phyloP scores from a whole-genome alignment of 2,329 filamentous ascomycete genomes.

The Daldinia sp. region DNA sequence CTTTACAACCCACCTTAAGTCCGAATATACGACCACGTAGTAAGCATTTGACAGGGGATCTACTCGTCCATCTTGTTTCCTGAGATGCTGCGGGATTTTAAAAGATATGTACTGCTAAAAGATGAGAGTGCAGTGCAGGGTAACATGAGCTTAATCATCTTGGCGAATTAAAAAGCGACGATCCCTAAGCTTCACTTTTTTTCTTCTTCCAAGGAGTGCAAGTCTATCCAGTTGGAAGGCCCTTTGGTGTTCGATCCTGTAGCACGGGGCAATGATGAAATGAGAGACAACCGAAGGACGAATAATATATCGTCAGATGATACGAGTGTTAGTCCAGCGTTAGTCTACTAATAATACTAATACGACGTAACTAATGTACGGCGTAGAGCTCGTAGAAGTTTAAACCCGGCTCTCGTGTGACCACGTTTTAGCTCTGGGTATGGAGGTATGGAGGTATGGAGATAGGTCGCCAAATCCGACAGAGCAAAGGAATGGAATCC shows the following conservation, averaged over 20 bases:
- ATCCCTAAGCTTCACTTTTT: slow-evolving; percentile 9
- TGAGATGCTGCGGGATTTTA: slow-evolving; percentile 32
- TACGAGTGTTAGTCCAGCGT: too few species aligned
- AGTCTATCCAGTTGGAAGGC: neutral
- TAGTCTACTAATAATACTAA: too few species aligned
- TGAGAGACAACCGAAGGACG: neutral
- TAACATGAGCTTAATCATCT: slow-evolving; percentile 8
- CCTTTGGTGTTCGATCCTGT: slow-evolving; percentile 3
- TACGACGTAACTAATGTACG: neutral
- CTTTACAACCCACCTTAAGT: slow-evolving; percentile 8
- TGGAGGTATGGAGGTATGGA: neutral
- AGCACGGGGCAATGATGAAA: slow-evolving; percentile 10
- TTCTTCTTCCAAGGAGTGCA: neutral
- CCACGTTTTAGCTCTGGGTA: neutral
- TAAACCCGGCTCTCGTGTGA: slow-evolving; percentile 1
- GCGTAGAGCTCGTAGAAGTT: neutral
- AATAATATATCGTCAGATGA: slow-evolving; percentile 21
- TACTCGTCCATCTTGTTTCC: slow-evolving; percentile 1
- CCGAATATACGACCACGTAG: slow-evolving; percentile 9
- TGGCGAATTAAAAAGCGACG: slow-evolving; percentile 3
- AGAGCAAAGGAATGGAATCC: slow-evolving; percentile 20
- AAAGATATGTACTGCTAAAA: slow-evolving; percentile 14
- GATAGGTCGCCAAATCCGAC: slow-evolving; percentile 12
- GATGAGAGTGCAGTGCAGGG: slow-evolving; percentile 16
- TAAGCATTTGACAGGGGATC: slow-evolving; percentile 19